Percentiles rank a stretch among this genome's conserved stretches.
These are phyloP conservation scores for Cutaneotrichosporon mucoides DNA, from an alignment of 1,284 basidiomycete species.

Conservation along the genomic window DNA sequence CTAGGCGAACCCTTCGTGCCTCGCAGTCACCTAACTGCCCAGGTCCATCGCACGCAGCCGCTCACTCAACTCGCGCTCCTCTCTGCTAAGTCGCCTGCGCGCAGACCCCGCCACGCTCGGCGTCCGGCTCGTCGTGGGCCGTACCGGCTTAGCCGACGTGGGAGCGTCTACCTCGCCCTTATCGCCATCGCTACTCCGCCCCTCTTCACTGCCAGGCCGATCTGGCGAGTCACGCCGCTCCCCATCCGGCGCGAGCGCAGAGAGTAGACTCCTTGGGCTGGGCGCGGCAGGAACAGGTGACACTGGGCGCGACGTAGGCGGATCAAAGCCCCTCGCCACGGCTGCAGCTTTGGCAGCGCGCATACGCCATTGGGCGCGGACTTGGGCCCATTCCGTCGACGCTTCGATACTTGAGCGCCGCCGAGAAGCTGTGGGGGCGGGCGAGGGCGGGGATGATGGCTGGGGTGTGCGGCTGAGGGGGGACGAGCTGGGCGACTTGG, in stretches of 20 bases:
- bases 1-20: no score
- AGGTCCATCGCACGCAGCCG: slow-evolving; percentile 24
- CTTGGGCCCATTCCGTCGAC: not conserved
- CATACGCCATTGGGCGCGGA: not conserved
- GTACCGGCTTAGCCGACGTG: no score
- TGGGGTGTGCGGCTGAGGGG: no score
- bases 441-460: not conserved
- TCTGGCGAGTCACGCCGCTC: no score
- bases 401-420: slow-evolving; percentile 3
- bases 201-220: no score
- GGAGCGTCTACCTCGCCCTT: no score
- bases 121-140: slow-evolving; percentile 2
- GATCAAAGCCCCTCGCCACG: not conserved
- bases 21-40: not conserved
- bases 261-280: not conserved
- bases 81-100: slow-evolving; percentile 20
- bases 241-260: not conserved
- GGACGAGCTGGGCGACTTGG: no score
- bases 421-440: not conserved
- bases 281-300: not conserved
- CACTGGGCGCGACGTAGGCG: not conserved
- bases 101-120: slow-evolving; percentile 2
- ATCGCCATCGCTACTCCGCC: no score
- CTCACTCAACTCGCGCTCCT: slow-evolving; percentile 39
- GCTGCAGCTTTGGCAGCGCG: not conserved